Base-by-base conservation (phyloP, 1,284 basidiomycete species). In the Puccinia brachypodii region DNA sequence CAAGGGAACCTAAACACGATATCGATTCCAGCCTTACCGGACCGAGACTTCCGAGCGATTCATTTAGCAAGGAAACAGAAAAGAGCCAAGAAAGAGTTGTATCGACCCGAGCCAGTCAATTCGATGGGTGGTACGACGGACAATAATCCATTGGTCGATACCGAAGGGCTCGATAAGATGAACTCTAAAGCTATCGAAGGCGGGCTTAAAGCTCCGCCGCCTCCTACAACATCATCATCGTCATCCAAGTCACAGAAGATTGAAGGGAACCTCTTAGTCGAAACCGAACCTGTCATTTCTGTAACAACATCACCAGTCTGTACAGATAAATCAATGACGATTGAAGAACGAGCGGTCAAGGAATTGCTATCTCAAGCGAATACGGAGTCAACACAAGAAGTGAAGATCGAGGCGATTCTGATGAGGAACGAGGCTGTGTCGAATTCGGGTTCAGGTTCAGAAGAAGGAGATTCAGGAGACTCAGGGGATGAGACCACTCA, bases 81-180 rank as follows among this genome's bases (percentile, higher is more conserved):
- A 40, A 38, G 60, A 31, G 36, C 38, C 2, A 68, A 66, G 36
- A 77, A 68, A 53, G 74, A 56, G 33, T 8, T 77, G 22, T 69
- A 78, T 42, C 42, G 50, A 28, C 76, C 76, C 19, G 76, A 56
- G 36, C 40, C 42, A 22, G 13, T 78, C 16, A 78, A 78, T 40
- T 68, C 76, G 31, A 50, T 77, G 40, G 76, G 76, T 3, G 40
- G 40, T 13, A 1, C 62, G n/a, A 2, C 33, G 3, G 50, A 50
- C 3, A 28, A 64, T 3, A 9, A 11, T 19, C 14, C 38, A 22
- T 50, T 42, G 3, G 60, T 47, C 7, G 28, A 68, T 68, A 9
- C 62, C 66, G 64, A 78, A 68, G 62, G 62, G n/a, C 62, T 78
- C n/a, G 64, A 78, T 47, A 64, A 66, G 38, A 78, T 78, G 60